These are phyloP conservation scores for Paratrypanosoma confusum DNA, from an alignment of 208 protist species.

Conservation along the genomic window DNA sequence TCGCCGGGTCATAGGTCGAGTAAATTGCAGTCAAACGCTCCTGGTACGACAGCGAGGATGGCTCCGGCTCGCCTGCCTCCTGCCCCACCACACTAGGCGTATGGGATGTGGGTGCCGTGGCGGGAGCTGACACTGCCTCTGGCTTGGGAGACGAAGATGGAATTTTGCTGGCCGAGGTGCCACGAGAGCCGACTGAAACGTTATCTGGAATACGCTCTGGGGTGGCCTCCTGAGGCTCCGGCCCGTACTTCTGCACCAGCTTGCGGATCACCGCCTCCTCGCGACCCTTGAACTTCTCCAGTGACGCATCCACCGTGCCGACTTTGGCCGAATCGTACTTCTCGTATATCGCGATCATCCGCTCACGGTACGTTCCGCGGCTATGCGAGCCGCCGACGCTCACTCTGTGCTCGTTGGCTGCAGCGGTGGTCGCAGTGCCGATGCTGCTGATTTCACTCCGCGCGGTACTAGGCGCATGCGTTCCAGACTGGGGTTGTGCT, in stretches of 20 bases:
- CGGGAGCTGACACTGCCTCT: not conserved
- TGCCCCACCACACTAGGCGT: not conserved
- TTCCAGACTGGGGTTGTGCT: too few relatives aligned
- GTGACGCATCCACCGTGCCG: slow-evolving; percentile 35
- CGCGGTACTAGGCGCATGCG: too few relatives aligned
- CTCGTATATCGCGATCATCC: slow-evolving; percentile 53
- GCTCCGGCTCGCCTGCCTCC: not conserved
- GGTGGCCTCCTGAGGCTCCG: slow-evolving; percentile 36
- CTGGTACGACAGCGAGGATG: slow-evolving; percentile 11
- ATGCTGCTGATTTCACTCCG: too few relatives aligned
- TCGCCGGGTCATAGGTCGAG: slow-evolving; percentile 33
- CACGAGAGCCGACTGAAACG: too few relatives aligned
- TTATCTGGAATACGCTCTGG: too few relatives aligned
- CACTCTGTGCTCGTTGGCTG: too few relatives aligned
- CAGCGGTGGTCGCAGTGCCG: too few relatives aligned
- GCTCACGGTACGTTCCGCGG: slow-evolving; percentile 28
- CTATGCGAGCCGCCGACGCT: too few relatives aligned
- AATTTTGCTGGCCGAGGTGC: too few relatives aligned
- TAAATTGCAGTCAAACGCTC: slow-evolving; percentile 38
- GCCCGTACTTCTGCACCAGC: slow-evolving; percentile 61
- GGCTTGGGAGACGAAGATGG: not conserved
- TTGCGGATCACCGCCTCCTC: slow-evolving; percentile 46
- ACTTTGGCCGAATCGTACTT: slow-evolving; percentile 60
- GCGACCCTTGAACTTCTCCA: slow-evolving; percentile 25
- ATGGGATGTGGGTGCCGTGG: not conserved